phyloP scores from a whole-genome alignment of 75 land plant genomes.

The Picea sitchensis region DNA sequence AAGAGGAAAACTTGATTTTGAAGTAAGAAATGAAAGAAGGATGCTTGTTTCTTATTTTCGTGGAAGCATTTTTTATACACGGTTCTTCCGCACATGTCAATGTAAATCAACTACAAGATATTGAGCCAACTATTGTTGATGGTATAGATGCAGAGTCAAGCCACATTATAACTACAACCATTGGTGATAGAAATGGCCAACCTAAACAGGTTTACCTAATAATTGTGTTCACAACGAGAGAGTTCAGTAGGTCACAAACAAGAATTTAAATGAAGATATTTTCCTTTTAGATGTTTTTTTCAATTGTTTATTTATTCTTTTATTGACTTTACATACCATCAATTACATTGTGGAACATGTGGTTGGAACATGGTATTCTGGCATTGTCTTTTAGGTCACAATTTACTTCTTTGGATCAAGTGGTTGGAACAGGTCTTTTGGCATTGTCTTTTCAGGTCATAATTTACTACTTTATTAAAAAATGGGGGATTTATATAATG shows the following conservation, averaged over 20 bases:
- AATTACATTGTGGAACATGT: constrained; percentile 84
- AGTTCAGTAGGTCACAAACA: neutral
- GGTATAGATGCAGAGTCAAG: constrained; percentile 68
- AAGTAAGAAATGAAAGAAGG: neutral
- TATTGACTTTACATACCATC: constrained; percentile 35
- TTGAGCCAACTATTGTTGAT: constrained; percentile 11
- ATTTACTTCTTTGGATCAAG: too few relatives aligned
- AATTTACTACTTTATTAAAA: neutral
- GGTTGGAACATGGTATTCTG: constrained; percentile 87
- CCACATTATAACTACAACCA: constrained; percentile 81
- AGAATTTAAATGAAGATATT: neutral
- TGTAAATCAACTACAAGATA: neutral
- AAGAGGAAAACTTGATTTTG: neutral
- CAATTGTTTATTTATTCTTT: neutral
- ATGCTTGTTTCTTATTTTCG: neutral
- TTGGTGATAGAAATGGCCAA: constrained; percentile 86
- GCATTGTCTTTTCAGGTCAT: constrained; percentile 36
- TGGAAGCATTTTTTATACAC: too few relatives aligned
- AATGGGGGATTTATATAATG: neutral
- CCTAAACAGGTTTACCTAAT: constrained; percentile 68
- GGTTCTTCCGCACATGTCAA: too few relatives aligned
- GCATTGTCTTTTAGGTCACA: constrained; percentile 36
- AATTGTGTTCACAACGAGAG: neutral
- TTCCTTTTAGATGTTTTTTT: neutral
- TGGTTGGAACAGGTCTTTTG: too few relatives aligned